These are phyloP conservation scores for Talaromyces sp. DNA, from an alignment of 2,329 filamentous ascomycete species.

Conservation along the genomic window DNA sequence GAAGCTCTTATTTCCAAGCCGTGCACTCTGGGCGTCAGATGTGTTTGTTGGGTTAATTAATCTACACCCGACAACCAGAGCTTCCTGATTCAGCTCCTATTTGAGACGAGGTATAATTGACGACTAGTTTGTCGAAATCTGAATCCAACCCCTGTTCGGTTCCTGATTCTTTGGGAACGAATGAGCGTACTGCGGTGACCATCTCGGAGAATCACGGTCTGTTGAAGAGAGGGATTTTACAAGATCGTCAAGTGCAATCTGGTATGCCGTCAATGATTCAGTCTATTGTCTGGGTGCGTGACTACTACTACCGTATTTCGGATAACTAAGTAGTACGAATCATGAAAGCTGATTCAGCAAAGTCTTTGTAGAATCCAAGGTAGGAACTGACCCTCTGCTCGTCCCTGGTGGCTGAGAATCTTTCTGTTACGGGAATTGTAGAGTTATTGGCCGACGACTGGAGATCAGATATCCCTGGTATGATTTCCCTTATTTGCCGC, in stretches of 20 bases:
- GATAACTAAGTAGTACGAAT: neutral
- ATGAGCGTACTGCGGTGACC: neutral
- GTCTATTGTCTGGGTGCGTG: too few species aligned
- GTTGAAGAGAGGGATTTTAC: neutral
- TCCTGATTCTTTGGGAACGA: neutral
- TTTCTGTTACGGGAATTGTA: neutral
- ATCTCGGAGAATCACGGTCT: neutral
- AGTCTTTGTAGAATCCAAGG: neutral
- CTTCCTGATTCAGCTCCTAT: neutral
- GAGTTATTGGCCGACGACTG: neutral
- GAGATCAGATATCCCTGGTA: neutral
- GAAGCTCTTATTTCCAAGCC: neutral
- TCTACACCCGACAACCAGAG: neutral
- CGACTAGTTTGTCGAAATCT: neutral
- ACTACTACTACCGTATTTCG: neutral
- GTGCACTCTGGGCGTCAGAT: neutral
- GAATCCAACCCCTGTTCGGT: neutral
- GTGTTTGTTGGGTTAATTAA: neutral
- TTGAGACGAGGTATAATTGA: neutral
- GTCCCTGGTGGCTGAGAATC: neutral
- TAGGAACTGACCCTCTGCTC: neutral
- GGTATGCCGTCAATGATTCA: neutral
- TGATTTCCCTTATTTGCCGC: neutral
- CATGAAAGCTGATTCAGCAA: neutral
- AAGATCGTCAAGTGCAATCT: neutral